These are phyloP conservation scores for Coemansia sp. DNA, from an alignment of 192 early-diverging fungal species.

Conservation along the genomic window DNA sequence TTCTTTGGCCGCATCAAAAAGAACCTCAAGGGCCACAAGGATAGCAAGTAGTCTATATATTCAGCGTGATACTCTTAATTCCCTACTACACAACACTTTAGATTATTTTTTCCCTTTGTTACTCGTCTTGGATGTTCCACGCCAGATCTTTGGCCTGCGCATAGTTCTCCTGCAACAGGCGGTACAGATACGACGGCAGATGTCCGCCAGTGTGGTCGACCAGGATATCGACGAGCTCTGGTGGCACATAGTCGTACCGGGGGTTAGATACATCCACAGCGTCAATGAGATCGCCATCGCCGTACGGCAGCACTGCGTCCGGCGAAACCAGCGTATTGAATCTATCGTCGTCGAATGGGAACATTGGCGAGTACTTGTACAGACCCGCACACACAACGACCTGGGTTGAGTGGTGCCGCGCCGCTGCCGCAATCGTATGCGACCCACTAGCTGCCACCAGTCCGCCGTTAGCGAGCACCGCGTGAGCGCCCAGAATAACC, in stretches of 20 bases:
- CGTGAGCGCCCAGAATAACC: constrained; percentile 91
- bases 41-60: constrained; percentile 18
- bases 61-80: neutral
- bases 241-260: constrained; percentile 90
- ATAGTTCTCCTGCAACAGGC: constrained; percentile 70
- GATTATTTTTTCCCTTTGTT: neutral
- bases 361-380: constrained; percentile 86
- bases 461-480: constrained; percentile 93
- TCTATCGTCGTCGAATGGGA: constrained; percentile 86
- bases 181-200: constrained; percentile 80
- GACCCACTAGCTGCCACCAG: constrained; percentile 82
- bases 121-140: constrained; percentile 46
- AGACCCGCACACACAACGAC: constrained; percentile 91
- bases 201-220: constrained; percentile 87
- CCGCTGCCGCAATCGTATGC: constrained; percentile 84
- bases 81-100: neutral
- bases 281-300: constrained; percentile 79
- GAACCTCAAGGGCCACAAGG: constrained; percentile 58
- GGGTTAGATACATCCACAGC: constrained; percentile 85
- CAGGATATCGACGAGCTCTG: constrained; percentile 88
- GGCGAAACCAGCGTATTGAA: constrained; percentile 82
- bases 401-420: constrained; percentile 90
- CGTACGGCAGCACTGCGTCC: constrained; percentile 79
- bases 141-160: constrained; percentile 49
- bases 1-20: constrained; percentile 64